Conservation (phyloP, 176 grass and related monocot genomes). For the Alopecurus myosuroides region DNA sequence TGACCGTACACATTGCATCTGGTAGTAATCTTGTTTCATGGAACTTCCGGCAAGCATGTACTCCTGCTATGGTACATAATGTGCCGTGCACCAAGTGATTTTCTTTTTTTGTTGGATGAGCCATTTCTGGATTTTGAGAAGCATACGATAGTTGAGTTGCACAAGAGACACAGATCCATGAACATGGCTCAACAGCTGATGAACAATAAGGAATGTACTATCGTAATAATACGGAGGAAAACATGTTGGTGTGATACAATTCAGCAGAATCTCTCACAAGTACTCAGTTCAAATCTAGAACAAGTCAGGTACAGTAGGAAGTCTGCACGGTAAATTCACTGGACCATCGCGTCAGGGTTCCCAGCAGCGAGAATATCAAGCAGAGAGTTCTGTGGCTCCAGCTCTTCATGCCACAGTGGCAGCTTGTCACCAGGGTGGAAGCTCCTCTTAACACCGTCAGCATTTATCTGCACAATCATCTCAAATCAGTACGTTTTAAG, state of each 20-base stretch:
- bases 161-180: not conserved
- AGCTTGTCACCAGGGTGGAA: constrained; percentile 71
- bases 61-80: too few relatives aligned
- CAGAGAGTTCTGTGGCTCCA: constrained; percentile 72
- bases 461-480: constrained; percentile 54
- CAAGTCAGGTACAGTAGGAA: constrained; percentile 20
- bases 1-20: too few relatives aligned
- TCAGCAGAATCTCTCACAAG: not conserved
- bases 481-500: constrained; percentile 5
- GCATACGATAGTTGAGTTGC: not conserved
- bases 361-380: constrained; percentile 72
- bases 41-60: too few relatives aligned
- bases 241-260: not conserved
- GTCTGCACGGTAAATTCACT: constrained; percentile 16
- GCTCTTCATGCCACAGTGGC: constrained; percentile 84
- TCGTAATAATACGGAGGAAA: not conserved
- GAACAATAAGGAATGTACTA: not conserved
- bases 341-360: constrained; percentile 76
- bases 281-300: constrained; percentile 10
- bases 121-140: not conserved
- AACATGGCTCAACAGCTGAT: not conserved
- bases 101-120: not conserved
- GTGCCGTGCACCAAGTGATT: too few relatives aligned
- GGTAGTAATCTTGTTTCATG: too few relatives aligned
- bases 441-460: constrained; percentile 61